A percentile compares a stretch with the other conserved stretches of the same genome.
Conservation (phyloP, 345 rosid genomes). For the Crucihimalaya himalaica region DNA sequence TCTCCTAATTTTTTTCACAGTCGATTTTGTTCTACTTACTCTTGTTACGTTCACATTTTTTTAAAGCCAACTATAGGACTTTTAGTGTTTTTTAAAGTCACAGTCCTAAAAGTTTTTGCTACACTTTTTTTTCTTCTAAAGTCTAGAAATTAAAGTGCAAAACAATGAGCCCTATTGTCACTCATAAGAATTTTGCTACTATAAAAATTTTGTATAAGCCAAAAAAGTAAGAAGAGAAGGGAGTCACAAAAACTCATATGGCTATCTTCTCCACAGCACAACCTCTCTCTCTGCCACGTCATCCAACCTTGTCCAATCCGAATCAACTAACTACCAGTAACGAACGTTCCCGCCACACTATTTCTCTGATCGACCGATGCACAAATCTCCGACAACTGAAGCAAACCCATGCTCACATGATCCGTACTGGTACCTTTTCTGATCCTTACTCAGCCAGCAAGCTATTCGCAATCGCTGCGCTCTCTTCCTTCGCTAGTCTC, state of each 20-base stretch:
- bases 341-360: slow-evolving; percentile 41
- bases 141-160: too few relatives aligned
- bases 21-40: too few relatives aligned
- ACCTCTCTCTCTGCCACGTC: slow-evolving; percentile 47
- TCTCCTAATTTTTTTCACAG: too few relatives aligned
- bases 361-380: slow-evolving; percentile 49
- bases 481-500: slow-evolving; percentile 51
- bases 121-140: too few relatives aligned
- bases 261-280: slow-evolving; percentile 31
- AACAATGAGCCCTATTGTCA: too few relatives aligned
- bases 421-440: slow-evolving; percentile 43
- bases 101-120: too few relatives aligned
- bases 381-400: slow-evolving; percentile 44
- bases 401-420: slow-evolving; percentile 66
- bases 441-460: slow-evolving; percentile 59
- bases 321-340: slow-evolving; percentile 37
- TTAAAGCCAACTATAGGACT: too few relatives aligned
- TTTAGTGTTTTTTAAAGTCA: too few relatives aligned
- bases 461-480: slow-evolving; percentile 48
- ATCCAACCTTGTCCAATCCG: slow-evolving; percentile 31
- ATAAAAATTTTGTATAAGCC: background rate
- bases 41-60: too few relatives aligned
- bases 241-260: slow-evolving; percentile 10
- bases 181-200: background rate
- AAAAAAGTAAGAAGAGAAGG: background rate